Conservation (phyloP, 2,329 filamentous ascomycete genomes). For the Aquanectria penicillioides region DNA sequence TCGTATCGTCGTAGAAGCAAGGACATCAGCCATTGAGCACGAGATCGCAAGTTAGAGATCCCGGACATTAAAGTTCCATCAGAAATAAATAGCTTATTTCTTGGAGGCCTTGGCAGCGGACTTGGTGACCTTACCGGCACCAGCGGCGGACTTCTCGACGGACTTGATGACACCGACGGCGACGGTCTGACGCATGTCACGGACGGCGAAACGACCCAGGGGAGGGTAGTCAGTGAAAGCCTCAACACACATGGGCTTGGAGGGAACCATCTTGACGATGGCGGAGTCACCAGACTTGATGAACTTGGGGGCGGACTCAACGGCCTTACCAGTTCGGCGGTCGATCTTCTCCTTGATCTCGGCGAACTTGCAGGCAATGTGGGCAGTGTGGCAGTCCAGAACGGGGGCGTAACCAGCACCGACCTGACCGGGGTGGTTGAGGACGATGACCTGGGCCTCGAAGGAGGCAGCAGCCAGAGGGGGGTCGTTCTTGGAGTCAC, state of each 20-base stretch:
- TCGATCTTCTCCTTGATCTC: constrained; percentile 99
- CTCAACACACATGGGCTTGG: constrained; percentile 99
- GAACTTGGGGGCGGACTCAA: constrained; percentile 95
- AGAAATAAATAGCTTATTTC: constrained; percentile 68
- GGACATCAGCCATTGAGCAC: constrained; percentile 47
- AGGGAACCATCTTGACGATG: constrained; percentile 99
- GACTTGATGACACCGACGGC: constrained; percentile 96
- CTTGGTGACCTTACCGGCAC: constrained; percentile 75
- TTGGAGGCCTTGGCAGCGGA: constrained; percentile 78
- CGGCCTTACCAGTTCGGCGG: constrained; percentile 98
- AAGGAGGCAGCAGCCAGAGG: constrained; percentile 89
- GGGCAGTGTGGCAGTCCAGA: constrained; percentile 99
- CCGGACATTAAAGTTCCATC: constrained; percentile 37
- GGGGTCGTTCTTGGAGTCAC: constrained; percentile 99
- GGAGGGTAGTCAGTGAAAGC: constrained; percentile 99
- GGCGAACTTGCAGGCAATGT: constrained; percentile 99
- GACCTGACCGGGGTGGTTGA: constrained; percentile 99
- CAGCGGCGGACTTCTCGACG: constrained; percentile 71
- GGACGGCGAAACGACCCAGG: constrained; percentile 99
- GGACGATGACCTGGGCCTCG: constrained; percentile 99
- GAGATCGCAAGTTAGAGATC: constrained; percentile 38
- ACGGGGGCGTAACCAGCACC: constrained; percentile 99
- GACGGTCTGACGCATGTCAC: constrained; percentile 94
- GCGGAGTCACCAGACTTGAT: constrained; percentile 99
- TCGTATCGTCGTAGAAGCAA: constrained; percentile 59